These are phyloP conservation scores for Pisolithus albus DNA, from an alignment of 768 basidiomycete genomes.

Conservation along the genomic window DNA sequence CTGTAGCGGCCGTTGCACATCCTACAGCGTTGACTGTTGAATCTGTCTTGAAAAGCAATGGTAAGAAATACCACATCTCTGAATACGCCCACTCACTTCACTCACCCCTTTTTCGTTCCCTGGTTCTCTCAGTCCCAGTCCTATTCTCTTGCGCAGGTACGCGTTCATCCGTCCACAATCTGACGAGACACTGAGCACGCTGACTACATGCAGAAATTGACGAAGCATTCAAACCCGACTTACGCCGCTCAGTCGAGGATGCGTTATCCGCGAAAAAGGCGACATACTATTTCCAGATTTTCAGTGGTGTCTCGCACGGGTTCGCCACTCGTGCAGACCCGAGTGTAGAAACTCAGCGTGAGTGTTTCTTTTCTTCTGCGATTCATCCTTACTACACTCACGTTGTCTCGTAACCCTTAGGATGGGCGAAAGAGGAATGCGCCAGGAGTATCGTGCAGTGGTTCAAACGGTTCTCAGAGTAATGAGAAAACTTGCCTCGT, in stretches of 20 bases:
- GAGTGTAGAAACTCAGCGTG: slow-evolving; percentile 19
- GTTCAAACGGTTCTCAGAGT: slow-evolving; percentile 41
- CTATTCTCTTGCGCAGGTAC: slow-evolving; percentile 51
- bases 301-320: slow-evolving; percentile 39
- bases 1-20: slow-evolving; percentile 49
- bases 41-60: slow-evolving; percentile 40
- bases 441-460: slow-evolving; percentile 44
- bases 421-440: slow-evolving; percentile 57
- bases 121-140: slow-evolving; percentile 37
- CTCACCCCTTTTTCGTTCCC: not conserved
- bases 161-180: not conserved
- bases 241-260: slow-evolving; percentile 50
- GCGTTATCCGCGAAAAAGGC: slow-evolving; percentile 45
- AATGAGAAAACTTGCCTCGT: too few relatives aligned
- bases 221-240: slow-evolving; percentile 43
- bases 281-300: slow-evolving; percentile 51
- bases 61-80: slow-evolving; percentile 25
- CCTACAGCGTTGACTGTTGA: slow-evolving; percentile 44
- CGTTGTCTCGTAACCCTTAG: slow-evolving; percentile 21
- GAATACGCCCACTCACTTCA: too few relatives aligned
- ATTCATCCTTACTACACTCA: not conserved
- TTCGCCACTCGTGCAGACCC: slow-evolving; percentile 29
- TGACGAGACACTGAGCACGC: not conserved
- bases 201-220: slow-evolving; percentile 39
- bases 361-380: not conserved